These are phyloP conservation scores for Nemania diffusa DNA, from an alignment of 2,329 filamentous ascomycete genomes.

Conservation along the genomic window DNA sequence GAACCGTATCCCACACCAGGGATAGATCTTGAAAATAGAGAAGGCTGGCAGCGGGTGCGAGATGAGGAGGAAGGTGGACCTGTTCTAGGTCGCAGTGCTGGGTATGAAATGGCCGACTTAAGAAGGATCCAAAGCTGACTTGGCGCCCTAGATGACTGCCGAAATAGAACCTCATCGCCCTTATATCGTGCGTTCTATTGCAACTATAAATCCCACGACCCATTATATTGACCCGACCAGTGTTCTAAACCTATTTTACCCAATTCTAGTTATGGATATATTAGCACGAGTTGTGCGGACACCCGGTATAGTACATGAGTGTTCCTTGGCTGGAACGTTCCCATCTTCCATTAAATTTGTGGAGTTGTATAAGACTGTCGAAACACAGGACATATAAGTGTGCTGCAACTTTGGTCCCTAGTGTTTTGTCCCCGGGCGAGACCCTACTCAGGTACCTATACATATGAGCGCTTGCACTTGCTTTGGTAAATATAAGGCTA, in stretches of 20 bases:
- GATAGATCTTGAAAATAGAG: constrained; percentile 45
- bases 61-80: constrained; percentile 64
- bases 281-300: neutral
- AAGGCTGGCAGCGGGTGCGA: constrained; percentile 56
- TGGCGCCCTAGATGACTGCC: constrained; percentile 41
- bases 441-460: neutral
- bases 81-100: constrained; percentile 45
- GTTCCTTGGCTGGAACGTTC: neutral
- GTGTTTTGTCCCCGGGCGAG: neutral
- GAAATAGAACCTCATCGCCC: constrained; percentile 17
- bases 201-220: neutral
- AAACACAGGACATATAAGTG: neutral
- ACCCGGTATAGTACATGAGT: constrained; percentile 1
- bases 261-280: neutral
- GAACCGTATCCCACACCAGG: constrained; percentile 66
- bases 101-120: constrained; percentile 47
- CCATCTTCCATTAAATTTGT: neutral
- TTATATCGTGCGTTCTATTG: neutral
- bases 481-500: neutral
- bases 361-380: neutral
- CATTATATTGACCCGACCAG: neutral
- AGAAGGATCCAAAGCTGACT: constrained; percentile 40
- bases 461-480: neutral
- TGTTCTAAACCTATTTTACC: too few species aligned
- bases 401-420: too few species aligned